Conservation (phyloP, 805 yeast genomes). For the Myxozyma udenii region DNA sequence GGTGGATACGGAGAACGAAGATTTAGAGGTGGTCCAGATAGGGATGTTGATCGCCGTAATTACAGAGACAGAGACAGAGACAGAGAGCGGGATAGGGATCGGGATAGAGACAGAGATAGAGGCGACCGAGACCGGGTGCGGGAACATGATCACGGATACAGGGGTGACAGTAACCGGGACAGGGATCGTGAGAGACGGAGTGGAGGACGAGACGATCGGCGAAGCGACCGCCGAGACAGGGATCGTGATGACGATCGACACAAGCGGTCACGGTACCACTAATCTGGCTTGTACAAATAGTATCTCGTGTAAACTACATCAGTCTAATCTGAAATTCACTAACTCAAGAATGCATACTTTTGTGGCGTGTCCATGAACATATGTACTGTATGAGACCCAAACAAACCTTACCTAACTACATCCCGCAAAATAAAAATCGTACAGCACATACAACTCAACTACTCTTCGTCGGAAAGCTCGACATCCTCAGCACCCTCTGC, state of each 20-base stretch:
- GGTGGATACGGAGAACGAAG: conserved; percentile 7
- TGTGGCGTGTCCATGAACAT: no score
- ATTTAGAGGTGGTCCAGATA: conserved; percentile 7
- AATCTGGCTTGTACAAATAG: no score
- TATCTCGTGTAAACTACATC: no score
- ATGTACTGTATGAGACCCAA: background rate
- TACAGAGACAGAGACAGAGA: conserved; percentile 20
- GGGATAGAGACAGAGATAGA: conserved; percentile 17
- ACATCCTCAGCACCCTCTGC: conserved; percentile 2
- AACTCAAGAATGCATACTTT: background rate
- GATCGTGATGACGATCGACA: conserved; percentile 32
- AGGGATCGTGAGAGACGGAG: conserved; percentile 31
- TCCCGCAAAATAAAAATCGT: background rate
- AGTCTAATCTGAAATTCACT: no score
- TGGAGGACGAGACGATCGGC: conserved; percentile 21
- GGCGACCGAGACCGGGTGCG: conserved; percentile 21
- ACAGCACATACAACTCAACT: conserved; percentile 8
- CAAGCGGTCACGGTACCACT: conserved; percentile 18
- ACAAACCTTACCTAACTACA: background rate
- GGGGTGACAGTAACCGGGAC: conserved; percentile 2
- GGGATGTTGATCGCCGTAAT: conserved; percentile 16
- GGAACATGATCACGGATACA: conserved; percentile 16
- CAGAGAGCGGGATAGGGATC: conserved; percentile 8
- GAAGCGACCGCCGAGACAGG: conserved; percentile 29
- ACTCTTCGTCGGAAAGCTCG: conserved; percentile 4